Percentiles rank a stretch among this genome's conserved stretches.
phyloP scores from a whole-genome alignment of 1,284 basidiomycete species.

The Gymnopus androsaceus region DNA sequence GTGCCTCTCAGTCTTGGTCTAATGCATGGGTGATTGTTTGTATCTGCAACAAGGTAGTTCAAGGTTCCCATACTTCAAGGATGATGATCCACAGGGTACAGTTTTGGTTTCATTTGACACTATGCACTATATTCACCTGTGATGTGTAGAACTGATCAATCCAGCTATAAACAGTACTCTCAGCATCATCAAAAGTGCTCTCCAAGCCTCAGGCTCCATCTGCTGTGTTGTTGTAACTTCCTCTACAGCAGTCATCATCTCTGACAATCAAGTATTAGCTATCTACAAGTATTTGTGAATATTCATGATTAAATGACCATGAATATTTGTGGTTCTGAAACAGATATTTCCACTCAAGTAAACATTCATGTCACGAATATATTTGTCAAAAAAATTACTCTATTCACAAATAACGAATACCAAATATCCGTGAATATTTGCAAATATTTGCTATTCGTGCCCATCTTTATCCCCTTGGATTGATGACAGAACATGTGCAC shows the following conservation, averaged over 20 bases:
- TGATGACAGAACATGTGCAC: too few relatives aligned
- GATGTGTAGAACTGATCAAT: slow-evolving; percentile 34
- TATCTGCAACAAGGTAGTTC: slow-evolving; percentile 55
- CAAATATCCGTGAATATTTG: too few relatives aligned
- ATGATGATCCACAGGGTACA: slow-evolving; percentile 32
- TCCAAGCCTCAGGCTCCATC: slow-evolving; percentile 40
- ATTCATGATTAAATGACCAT: too few relatives aligned
- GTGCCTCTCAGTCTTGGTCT: slow-evolving; percentile 58
- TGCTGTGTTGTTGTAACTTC: slow-evolving; percentile 69
- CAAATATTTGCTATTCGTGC: too few relatives aligned
- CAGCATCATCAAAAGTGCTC: slow-evolving; percentile 39
- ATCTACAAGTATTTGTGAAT: too few relatives aligned
- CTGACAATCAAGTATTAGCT: too few relatives aligned
- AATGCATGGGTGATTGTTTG: slow-evolving; percentile 55
- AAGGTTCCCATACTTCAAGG: slow-evolving; percentile 51
- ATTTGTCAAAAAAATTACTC: too few relatives aligned
- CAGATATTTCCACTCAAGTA: too few relatives aligned
- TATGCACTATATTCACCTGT: neutral
- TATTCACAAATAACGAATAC: too few relatives aligned
- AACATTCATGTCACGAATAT: too few relatives aligned
- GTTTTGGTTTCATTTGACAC: neutral
- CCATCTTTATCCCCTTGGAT: too few relatives aligned
- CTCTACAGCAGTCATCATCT: slow-evolving; percentile 59
- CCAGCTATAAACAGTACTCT: slow-evolving; percentile 47
- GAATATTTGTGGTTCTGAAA: too few relatives aligned